Conservation (phyloP, 2,329 filamentous ascomycete genomes). For the Penicillium corylophilum region DNA sequence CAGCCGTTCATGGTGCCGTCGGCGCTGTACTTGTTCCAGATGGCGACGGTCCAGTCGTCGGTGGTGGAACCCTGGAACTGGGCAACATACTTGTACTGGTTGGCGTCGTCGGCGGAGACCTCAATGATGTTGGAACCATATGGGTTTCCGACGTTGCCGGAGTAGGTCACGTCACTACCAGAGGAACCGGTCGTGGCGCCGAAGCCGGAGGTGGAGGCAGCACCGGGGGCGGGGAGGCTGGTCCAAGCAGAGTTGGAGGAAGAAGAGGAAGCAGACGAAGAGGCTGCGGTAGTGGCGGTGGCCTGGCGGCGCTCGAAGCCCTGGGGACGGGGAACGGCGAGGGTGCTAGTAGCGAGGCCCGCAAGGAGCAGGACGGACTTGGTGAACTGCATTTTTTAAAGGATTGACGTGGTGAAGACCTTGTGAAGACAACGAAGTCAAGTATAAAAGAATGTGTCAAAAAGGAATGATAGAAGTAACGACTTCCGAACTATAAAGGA, state of each 20-base stretch:
- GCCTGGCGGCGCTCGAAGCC: constrained; percentile 26
- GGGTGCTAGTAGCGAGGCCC: constrained; percentile 26
- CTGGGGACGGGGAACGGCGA: constrained; percentile 16
- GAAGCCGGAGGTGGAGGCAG: constrained; percentile 33
- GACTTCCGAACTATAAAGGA: constrained; percentile 16
- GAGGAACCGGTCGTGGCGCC: constrained; percentile 26
- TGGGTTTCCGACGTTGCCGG: constrained; percentile 40
- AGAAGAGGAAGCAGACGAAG: constrained; percentile 1
- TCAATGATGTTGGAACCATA: constrained; percentile 44
- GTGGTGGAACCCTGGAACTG: constrained; percentile 32
- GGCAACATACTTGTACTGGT: constrained; percentile 36
- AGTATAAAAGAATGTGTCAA: constrained; percentile 4
- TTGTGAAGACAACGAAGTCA: not conserved
- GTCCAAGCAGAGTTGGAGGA: constrained; percentile 17
- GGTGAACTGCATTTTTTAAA: constrained; percentile 31
- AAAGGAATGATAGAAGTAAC: constrained; percentile 16
- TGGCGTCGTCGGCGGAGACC: constrained; percentile 30
- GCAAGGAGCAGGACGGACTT: constrained; percentile 34
- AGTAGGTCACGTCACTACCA: constrained; percentile 29
- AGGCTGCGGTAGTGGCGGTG: constrained; percentile 4
- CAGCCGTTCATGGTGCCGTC: constrained; percentile 33
- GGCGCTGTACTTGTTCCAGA: constrained; percentile 41
- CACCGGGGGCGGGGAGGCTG: constrained; percentile 16
- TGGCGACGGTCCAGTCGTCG: constrained; percentile 35
- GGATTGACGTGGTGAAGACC: constrained; percentile 9